Percentiles rank a stretch among this genome's conserved stretches.
Evolutionary conservation across 2,329 filamentous ascomycete genomes (phyloP).

Genomic region (Verticillium klebahnii): DNA sequence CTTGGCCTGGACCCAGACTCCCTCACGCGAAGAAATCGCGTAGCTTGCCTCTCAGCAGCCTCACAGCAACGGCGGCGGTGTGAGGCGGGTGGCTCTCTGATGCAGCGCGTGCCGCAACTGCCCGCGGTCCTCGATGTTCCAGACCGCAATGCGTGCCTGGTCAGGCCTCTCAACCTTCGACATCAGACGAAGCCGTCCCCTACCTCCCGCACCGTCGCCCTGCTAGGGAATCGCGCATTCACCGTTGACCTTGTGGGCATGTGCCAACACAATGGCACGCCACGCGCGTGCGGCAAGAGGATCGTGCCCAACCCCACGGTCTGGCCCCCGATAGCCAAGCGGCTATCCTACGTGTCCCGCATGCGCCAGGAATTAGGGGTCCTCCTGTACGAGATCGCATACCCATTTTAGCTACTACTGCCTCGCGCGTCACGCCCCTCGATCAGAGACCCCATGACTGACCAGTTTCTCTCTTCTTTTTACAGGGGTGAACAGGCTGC

Average conservation of each 20-base stretch:
- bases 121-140: neutral
- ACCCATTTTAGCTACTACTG: neutral
- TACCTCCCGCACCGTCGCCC: neutral
- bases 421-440: neutral
- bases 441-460: neutral
- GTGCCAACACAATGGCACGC: neutral
- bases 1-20: neutral
- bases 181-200: neutral
- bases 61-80: neutral
- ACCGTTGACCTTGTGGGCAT: neutral
- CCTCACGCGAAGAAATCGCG: neutral
- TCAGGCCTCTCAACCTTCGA: neutral
- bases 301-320: neutral
- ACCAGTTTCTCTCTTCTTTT: neutral
- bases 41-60: neutral
- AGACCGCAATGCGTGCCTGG: neutral
- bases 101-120: neutral
- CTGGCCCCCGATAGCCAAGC: neutral
- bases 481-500: slow-evolving; percentile 51
- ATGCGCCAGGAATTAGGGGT: neutral
- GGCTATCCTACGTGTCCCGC: neutral
- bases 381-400: neutral
- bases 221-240: neutral
- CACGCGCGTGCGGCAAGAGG: neutral
- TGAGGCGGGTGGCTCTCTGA: neutral